Conservation (phyloP, 2,329 filamentous ascomycete genomes). For the Phyllosticta paracitricarpa region DNA sequence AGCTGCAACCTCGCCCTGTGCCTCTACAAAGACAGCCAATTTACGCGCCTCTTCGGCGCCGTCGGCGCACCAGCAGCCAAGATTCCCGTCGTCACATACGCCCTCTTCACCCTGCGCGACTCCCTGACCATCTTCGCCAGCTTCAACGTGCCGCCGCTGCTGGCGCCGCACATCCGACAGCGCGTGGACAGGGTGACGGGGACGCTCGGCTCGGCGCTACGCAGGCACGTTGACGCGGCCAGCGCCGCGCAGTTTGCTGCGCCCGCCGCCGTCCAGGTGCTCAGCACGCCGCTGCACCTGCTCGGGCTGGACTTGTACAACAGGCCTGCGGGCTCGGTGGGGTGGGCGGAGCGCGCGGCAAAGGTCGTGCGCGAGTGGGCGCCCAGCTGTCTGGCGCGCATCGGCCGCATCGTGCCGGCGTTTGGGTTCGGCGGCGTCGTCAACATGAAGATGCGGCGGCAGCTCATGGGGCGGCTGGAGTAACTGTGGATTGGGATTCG, state of each 20-base stretch:
- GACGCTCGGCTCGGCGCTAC: slow-evolving; percentile 32
- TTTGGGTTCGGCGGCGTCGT: slow-evolving; percentile 84
- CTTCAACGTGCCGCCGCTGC: slow-evolving; percentile 76
- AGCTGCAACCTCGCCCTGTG: slow-evolving; percentile 76
- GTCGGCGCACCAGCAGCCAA: slow-evolving; percentile 36
- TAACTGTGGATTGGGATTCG: not conserved
- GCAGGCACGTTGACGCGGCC: slow-evolving; percentile 32
- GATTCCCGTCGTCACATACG: slow-evolving; percentile 62
- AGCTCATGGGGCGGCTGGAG: slow-evolving; percentile 48
- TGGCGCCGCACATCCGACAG: slow-evolving; percentile 56
- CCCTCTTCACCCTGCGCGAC: slow-evolving; percentile 72
- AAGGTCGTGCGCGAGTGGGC: slow-evolving; percentile 67
- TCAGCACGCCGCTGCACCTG: slow-evolving; percentile 76
- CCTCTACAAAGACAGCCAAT: slow-evolving; percentile 82
- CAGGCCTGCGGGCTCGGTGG: slow-evolving; percentile 35
- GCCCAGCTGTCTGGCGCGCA: slow-evolving; percentile 61
- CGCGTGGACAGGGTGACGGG: slow-evolving; percentile 9
- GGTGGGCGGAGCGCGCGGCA: slow-evolving; percentile 51
- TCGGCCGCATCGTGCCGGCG: slow-evolving; percentile 78
- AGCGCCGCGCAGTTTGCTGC: slow-evolving; percentile 10
- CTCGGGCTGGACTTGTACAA: slow-evolving; percentile 84
- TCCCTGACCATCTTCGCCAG: slow-evolving; percentile 83
- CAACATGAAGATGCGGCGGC: slow-evolving; percentile 60
- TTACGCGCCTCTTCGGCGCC: slow-evolving; percentile 72
- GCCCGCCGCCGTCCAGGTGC: slow-evolving; percentile 53